Base-by-base conservation (phyloP, 2,329 filamentous ascomycete species). In the Ascomycota sp. region DNA sequence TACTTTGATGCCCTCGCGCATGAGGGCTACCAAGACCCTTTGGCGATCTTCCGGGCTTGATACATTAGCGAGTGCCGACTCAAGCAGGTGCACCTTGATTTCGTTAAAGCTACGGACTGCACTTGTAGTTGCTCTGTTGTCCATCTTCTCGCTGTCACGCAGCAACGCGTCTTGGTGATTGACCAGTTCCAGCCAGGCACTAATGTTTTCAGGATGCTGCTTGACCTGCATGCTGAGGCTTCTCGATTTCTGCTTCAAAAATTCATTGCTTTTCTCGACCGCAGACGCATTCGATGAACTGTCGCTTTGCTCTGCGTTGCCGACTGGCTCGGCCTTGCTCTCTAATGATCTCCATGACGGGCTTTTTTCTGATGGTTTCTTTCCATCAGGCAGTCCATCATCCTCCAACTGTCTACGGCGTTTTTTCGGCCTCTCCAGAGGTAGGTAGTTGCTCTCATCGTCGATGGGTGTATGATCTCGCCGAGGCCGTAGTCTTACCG, bases 121-220 rank as follows among this genome's bases (percentile, higher is more conserved):
- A 3, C 72, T 67, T 20, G 57, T 55, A 0, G 69, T 72, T 20
- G 43, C 48, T 24, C 51, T 57, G 25, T 45, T 59, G 43, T 54
- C 56, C 35, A 43, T 45, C 26, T 50, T 51, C 15, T 59, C 52
- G 19, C 59, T 57, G 17, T 59, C 53, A 30, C 56, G 55, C 25
- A 86, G 53, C 32, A 91, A 57, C 2, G 52, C 48, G 36, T 82
- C 71, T 51, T 95, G 86, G 35, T 92, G 72, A 7, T 71, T 56
- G 27, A 86, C 75, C n/a, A 94, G 59, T 23, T 68, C 61, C 11
- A 91, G 50, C 86, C 86, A 95, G 12, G 70, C 61, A 25, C 71
- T 56, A 13, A 79, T 58, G 42, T 91, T 67, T 5, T 61, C 48
- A 1, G 83, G 80, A 15, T 68, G 49, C 1, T 75, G 58, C 32